Base-by-base conservation (phyloP, 208 protist genomes). In the Blastocrithidia nonstop region DNA sequence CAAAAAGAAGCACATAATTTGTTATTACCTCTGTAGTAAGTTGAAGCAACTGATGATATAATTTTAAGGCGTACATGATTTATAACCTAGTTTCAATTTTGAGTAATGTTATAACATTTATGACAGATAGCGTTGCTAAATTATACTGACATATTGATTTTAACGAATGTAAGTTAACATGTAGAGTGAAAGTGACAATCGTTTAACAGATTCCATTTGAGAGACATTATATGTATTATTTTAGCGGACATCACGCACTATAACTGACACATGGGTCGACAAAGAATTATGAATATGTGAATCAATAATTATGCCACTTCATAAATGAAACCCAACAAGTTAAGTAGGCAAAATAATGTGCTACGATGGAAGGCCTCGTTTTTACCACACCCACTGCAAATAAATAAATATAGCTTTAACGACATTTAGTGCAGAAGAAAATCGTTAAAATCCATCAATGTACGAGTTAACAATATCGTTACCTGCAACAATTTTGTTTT, bases 351-450 rank as follows among this genome's bases (percentile, higher is more conserved):
- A 53, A 58, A 90, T 61, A 22, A 54, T 58, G 48, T 87, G 81
- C 22, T 80, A 71, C 8, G 59, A 26, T 8, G 81, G 81, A 24
- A 86, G 33, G 3, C 73, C 81, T 16, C 60, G 56, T 44, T 86
- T 83, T 32, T 84, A 67, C 81, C 81, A 90, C 20, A 60, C 67
- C 65, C 76, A 78, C 56, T 90, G 81, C 37, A 83, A 50, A 41
- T 84, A 90, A 19, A 70, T 82, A 61, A 90, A 90, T 21, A 68
- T 58, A 20, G 61, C 53, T 50, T 72, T 77, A 11, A 84, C 49
- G 1, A 74, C 40, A 43, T 90, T 86, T 6, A 80, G 66, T 2
- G 56, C 66, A 2, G 63, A 62, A 20, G 69, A 71, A 53, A 73
- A 87, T 45, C 66, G 70, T 24, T 82, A 70, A 54, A 70, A 86